Evolutionary conservation across 2,329 filamentous ascomycete genomes (phyloP).

Genomic region (Botryotinia globosa): DNA sequence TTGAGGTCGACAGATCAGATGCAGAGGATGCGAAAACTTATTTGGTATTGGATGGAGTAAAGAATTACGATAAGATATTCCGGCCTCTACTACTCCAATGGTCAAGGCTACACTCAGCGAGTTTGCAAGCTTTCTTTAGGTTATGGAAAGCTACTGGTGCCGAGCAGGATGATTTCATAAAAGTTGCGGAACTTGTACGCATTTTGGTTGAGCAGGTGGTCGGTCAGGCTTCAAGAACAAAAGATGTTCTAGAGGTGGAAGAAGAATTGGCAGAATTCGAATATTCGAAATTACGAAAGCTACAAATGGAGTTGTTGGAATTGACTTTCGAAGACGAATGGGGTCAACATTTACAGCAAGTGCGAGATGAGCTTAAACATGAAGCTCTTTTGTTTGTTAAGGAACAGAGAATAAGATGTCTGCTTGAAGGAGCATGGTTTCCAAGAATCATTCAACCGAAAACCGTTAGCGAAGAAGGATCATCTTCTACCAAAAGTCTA

Average conservation of each 20-base stretch:
- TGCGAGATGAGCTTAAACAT: conserved; percentile 86
- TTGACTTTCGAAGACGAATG: conserved; percentile 91
- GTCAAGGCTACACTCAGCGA: conserved; percentile 84
- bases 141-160: conserved; percentile 91
- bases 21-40: conserved; percentile 75
- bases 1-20: conserved; percentile 84
- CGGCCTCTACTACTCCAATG: conserved; percentile 86
- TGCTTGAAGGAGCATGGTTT: conserved; percentile 91
- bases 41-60: conserved; percentile 67
- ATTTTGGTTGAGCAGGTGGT: conserved; percentile 89
- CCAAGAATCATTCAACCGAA: conserved; percentile 44
- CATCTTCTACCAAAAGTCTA: conserved; percentile 21
- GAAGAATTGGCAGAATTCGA: conserved; percentile 86
- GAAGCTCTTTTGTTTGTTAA: conserved; percentile 96
- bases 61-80: conserved; percentile 83
- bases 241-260: conserved; percentile 82
- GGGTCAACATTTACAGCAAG: conserved; percentile 84
- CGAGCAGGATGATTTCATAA: conserved; percentile 82
- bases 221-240: conserved; percentile 75
- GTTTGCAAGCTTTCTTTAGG: conserved; percentile 82
- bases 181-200: conserved; percentile 85
- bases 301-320: conserved; percentile 92
- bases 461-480: conserved; percentile 44
- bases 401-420: conserved; percentile 87
- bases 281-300: conserved; percentile 69